phyloP scores from a whole-genome alignment of 2,329 filamentous ascomycete genomes.

The Coleophoma eucalyptorum region DNA sequence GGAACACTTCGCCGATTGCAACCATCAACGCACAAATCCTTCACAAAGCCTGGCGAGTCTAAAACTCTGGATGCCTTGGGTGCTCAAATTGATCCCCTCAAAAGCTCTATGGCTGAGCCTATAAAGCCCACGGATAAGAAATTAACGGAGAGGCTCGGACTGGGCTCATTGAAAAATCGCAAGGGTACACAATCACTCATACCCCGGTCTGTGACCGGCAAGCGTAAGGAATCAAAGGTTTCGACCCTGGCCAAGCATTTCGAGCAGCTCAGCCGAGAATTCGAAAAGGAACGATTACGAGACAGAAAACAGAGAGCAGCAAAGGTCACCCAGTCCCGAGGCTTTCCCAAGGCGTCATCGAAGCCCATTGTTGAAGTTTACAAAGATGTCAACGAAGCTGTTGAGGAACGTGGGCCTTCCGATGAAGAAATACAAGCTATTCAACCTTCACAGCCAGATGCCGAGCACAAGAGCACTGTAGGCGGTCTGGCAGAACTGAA shows the following conservation, averaged over 20 bases:
- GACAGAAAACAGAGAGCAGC: slow-evolving; percentile 80
- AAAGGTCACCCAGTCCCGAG: slow-evolving; percentile 69
- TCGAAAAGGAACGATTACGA: slow-evolving; percentile 79
- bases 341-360: slow-evolving; percentile 87
- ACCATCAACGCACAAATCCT: slow-evolving; percentile 13
- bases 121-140: slow-evolving; percentile 56
- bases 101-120: slow-evolving; percentile 20
- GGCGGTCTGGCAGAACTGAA: slow-evolving; percentile 25
- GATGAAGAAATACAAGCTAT: slow-evolving; percentile 53
- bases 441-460: slow-evolving; percentile 28
- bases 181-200: slow-evolving; percentile 72
- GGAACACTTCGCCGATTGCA: slow-evolving; percentile 24
- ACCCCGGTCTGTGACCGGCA: slow-evolving; percentile 73
- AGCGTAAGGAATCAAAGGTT: slow-evolving; percentile 72
- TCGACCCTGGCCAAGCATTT: slow-evolving; percentile 94
- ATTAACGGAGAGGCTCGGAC: slow-evolving; percentile 67
- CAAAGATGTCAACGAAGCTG: slow-evolving; percentile 87
- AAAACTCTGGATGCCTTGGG: slow-evolving; percentile 11
- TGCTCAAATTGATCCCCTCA: slow-evolving; percentile 17
- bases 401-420: slow-evolving; percentile 69
- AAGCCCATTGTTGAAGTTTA: slow-evolving; percentile 96
- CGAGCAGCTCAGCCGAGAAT: slow-evolving; percentile 93
- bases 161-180: slow-evolving; percentile 59
- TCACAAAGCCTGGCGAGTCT: slow-evolving; percentile 14
- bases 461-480: slow-evolving; percentile 20